Evolutionary conservation across 495 filamentous ascomycete genomes (phyloP).

Genomic region (Neurospora sp.): DNA sequence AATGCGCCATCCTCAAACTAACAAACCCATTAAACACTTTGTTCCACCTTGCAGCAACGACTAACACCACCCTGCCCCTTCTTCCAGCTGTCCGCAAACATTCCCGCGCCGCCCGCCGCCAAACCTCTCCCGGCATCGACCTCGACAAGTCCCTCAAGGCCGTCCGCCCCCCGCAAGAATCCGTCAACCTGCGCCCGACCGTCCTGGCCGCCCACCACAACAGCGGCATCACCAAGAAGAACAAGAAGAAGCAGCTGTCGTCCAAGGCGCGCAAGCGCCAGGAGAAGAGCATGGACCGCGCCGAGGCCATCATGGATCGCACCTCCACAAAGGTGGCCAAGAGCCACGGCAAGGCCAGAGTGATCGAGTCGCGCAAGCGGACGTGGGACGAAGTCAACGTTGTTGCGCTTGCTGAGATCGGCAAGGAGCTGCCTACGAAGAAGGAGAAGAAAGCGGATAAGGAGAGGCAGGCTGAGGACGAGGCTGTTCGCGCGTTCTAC

Average conservation of each 20-base stretch:
- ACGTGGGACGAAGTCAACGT: slow-evolving; percentile 53
- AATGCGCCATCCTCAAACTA: background rate
- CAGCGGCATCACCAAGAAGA: slow-evolving; percentile 54
- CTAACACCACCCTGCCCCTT: background rate
- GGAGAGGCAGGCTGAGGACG: slow-evolving; percentile 11
- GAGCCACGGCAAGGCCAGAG: slow-evolving; percentile 50
- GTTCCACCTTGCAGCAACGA: background rate
- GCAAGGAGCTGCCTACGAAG: slow-evolving; percentile 1
- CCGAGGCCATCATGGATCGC: slow-evolving; percentile 59
- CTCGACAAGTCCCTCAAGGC: slow-evolving; percentile 65
- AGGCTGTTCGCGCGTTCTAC: slow-evolving; percentile 11
- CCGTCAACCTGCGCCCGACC: slow-evolving; percentile 42
- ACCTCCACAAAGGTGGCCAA: slow-evolving; percentile 58
- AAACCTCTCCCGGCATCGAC: slow-evolving; percentile 58
- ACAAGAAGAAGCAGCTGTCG: slow-evolving; percentile 47
- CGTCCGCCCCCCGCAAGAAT: slow-evolving; percentile 44
- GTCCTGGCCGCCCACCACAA: slow-evolving; percentile 51
- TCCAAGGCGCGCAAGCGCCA: slow-evolving; percentile 56
- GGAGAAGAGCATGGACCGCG: slow-evolving; percentile 63
- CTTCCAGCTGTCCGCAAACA: slow-evolving; percentile 38
- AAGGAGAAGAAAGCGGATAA: slow-evolving; percentile 8
- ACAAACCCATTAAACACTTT: background rate
- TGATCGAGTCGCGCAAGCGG: slow-evolving; percentile 44
- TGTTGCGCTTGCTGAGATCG: slow-evolving; percentile 10
- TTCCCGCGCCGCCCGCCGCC: slow-evolving; percentile 66